A percentile compares a stretch with the other conserved stretches of the same genome.
Evolutionary conservation across 306 rosid genomes (phyloP).

Genomic region (Arachis hypogaea): DNA sequence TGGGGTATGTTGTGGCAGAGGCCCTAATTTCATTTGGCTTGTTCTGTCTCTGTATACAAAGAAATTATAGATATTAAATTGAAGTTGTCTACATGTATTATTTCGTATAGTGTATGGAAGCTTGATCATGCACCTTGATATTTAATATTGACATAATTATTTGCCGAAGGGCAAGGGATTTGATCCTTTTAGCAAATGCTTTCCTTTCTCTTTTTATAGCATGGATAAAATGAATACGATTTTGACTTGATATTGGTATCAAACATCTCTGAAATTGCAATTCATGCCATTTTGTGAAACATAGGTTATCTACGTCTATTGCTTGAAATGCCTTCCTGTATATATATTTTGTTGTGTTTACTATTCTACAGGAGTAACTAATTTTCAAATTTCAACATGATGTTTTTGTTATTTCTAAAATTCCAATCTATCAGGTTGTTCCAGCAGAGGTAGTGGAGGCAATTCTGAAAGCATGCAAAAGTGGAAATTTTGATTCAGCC

Average conservation of each 20-base stretch:
- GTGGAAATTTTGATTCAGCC: conserved; percentile 88
- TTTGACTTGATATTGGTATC: neutral
- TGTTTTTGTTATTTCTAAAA: conserved; percentile 22
- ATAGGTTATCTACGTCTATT: conserved; percentile 22
- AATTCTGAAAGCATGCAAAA: conserved; percentile 68
- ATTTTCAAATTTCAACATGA: conserved; percentile 14
- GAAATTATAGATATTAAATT: neutral
- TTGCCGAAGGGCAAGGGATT: conserved; percentile 15
- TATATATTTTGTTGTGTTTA: neutral
- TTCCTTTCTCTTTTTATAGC: conserved; percentile 6
- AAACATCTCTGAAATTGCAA: conserved; percentile 15
- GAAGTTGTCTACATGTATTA: conserved; percentile 15
- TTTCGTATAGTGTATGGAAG: neutral
- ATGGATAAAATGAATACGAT: neutral
- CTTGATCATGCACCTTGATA: neutral
- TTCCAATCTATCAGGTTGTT: conserved; percentile 59
- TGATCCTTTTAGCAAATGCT: conserved; percentile 2
- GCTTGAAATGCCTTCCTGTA: conserved; percentile 29
- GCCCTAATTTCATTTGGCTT: conserved; percentile 7
- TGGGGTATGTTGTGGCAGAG: conserved; percentile 63
- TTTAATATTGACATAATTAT: conserved; percentile 27
- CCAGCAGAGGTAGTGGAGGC: conserved; percentile 62
- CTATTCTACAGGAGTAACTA: conserved; percentile 2
- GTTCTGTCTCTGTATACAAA: conserved; percentile 25
- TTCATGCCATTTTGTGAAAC: conserved; percentile 17